Evolutionary conservation across 1,284 basidiomycete species (phyloP).

Genomic region (Ceratobasidium papillatum): DNA sequence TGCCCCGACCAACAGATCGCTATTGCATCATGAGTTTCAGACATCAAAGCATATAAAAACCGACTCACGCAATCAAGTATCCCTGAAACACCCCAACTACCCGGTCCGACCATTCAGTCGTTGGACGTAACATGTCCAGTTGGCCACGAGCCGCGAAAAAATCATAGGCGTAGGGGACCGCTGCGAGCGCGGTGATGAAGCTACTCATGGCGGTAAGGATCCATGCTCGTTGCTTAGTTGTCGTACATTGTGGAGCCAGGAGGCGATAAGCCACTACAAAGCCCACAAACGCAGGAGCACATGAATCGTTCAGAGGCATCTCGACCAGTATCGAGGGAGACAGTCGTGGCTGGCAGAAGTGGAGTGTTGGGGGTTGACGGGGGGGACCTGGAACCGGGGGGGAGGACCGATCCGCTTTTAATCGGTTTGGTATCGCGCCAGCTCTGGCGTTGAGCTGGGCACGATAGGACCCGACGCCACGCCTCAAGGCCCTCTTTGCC

Average conservation of each 20-base stretch:
- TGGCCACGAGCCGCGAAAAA: conserved; percentile 54
- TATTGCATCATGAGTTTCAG: conserved; percentile 41
- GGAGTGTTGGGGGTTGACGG: no score
- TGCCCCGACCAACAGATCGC: conserved; percentile 55
- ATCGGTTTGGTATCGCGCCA: not conserved
- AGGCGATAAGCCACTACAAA: conserved; percentile 53
- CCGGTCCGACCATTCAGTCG: conserved; percentile 47
- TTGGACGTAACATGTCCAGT: conserved; percentile 48
- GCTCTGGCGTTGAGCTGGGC: conserved; percentile 16
- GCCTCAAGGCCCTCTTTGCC: not conserved
- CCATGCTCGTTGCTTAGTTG: conserved; percentile 61
- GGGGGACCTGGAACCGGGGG: no score
- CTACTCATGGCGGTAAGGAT: conserved; percentile 61
- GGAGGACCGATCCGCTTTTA: not conserved
- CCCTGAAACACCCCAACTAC: conserved; percentile 59
- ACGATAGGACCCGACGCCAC: conserved; percentile 1
- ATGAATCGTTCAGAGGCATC: conserved; percentile 2
- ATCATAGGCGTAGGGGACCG: conserved; percentile 59
- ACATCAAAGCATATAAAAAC: not conserved
- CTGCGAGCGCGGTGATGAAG: conserved; percentile 57
- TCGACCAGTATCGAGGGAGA: not conserved
- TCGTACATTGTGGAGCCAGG: conserved; percentile 52
- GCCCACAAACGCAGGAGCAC: not conserved
- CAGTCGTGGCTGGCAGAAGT: not conserved
- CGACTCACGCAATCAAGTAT: conserved; percentile 57